phyloP scores from a whole-genome alignment of 2,329 filamentous ascomycete species.

The Orbilia quercus region DNA sequence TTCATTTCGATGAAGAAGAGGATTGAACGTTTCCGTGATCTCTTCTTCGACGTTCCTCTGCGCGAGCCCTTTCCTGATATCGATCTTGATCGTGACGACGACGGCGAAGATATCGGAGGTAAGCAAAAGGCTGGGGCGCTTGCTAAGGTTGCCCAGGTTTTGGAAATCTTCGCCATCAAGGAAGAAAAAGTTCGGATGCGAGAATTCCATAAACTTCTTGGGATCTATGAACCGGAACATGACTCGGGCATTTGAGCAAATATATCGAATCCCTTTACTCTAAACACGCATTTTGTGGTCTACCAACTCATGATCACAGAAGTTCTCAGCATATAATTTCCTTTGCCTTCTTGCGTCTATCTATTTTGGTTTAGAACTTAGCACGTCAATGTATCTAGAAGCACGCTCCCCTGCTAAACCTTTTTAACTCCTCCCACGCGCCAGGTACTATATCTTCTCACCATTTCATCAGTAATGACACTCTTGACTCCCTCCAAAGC shows the following conservation, averaged over 20 bases:
- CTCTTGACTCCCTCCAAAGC: slow-evolving; percentile 62
- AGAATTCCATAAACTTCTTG: not conserved
- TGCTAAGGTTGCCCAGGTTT: not conserved
- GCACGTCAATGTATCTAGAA: too few relatives aligned
- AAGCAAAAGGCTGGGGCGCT: not conserved
- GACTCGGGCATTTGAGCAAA: not conserved
- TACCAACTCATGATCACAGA: too few relatives aligned
- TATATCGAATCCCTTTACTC: too few relatives aligned
- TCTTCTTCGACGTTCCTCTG: slow-evolving; percentile 16
- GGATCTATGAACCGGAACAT: not conserved
- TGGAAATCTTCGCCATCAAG: slow-evolving; percentile 13
- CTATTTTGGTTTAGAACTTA: too few relatives aligned
- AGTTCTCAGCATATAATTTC: too few relatives aligned
- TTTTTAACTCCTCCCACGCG: slow-evolving; percentile 59
- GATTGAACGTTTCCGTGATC: slow-evolving; percentile 21
- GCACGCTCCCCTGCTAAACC: slow-evolving; percentile 33
- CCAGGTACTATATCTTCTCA: slow-evolving; percentile 66
- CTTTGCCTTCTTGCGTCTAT: too few relatives aligned
- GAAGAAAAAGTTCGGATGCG: not conserved
- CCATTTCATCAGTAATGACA: slow-evolving; percentile 67
- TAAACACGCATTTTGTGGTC: too few relatives aligned
- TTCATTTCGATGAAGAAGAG: slow-evolving; percentile 19
- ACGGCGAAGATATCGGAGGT: not conserved
- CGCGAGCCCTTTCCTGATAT: not conserved
- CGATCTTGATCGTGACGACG: too few relatives aligned